phyloP scores from a whole-genome alignment of 345 rosid species.

The Gossypium stocksii region DNA sequence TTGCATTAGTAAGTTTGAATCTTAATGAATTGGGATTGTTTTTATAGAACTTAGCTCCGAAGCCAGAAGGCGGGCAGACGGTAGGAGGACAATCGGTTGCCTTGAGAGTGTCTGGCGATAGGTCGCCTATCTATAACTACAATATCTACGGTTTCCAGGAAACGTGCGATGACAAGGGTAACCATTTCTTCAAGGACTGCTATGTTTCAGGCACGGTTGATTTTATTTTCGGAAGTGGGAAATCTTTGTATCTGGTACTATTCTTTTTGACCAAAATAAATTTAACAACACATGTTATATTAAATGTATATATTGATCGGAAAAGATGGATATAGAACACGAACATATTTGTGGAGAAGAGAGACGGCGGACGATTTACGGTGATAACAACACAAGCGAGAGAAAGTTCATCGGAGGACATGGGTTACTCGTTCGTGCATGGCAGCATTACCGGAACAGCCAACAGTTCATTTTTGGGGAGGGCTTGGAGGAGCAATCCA shows the following conservation, averaged over 20 bases:
- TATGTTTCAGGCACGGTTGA: conserved; percentile 71
- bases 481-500: conserved; percentile 55
- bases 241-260: conserved; percentile 41
- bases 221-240: conserved; percentile 68
- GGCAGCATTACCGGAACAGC: conserved; percentile 11
- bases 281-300: not conserved
- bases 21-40: not conserved
- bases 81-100: conserved; percentile 45
- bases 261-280: not conserved
- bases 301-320: not conserved
- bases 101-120: conserved; percentile 35
- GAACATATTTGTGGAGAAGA: conserved; percentile 25
- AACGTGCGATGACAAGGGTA: conserved; percentile 54
- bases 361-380: conserved; percentile 21
- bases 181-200: conserved; percentile 69
- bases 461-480: conserved; percentile 43
- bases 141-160: conserved; percentile 49
- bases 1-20: not conserved
- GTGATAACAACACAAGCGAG: conserved; percentile 68
- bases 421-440: conserved; percentile 24
- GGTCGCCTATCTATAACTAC: conserved; percentile 46
- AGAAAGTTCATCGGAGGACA: conserved; percentile 27
- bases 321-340: conserved; percentile 20
- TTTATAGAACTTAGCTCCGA: conserved; percentile 42
- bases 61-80: conserved; percentile 26